These are phyloP conservation scores for Aspergillus sojae DNA, from an alignment of 2,329 filamentous ascomycete species.

Conservation along the genomic window DNA sequence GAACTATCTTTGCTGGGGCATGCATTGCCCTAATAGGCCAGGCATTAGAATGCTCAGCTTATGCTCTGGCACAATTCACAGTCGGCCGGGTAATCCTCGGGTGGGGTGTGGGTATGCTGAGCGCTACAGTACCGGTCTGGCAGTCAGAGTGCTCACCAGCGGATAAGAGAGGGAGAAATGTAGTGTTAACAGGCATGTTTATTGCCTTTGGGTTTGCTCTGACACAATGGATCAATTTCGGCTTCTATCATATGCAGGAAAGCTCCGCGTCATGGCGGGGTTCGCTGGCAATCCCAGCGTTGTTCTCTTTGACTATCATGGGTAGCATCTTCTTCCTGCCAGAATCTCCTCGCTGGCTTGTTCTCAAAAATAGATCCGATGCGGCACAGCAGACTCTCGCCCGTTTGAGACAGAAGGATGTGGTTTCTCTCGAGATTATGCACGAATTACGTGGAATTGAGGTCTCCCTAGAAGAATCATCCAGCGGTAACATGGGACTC, in stretches of 20 bases:
- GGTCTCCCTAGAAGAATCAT: slow-evolving; percentile 44
- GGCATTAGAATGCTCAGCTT: slow-evolving; percentile 49
- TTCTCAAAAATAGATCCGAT: slow-evolving; percentile 26
- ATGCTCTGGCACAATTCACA: slow-evolving; percentile 50
- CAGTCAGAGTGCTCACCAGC: slow-evolving; percentile 31
- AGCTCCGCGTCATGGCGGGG: slow-evolving; percentile 41
- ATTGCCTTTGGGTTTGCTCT: slow-evolving; percentile 47
- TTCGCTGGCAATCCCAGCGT: slow-evolving; percentile 38
- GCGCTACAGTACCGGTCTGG: slow-evolving; percentile 50
- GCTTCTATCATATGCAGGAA: slow-evolving; percentile 32
- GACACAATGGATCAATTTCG: slow-evolving; percentile 51
- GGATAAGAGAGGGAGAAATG: slow-evolving; percentile 23
- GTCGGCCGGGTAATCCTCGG: slow-evolving; percentile 50
- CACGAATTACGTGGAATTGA: slow-evolving; percentile 53
- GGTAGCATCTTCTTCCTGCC: slow-evolving; percentile 34
- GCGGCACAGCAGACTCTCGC: slow-evolving; percentile 26
- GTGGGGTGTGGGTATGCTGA: slow-evolving; percentile 47
- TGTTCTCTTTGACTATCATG: slow-evolving; percentile 33
- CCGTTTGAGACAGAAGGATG: slow-evolving; percentile 14
- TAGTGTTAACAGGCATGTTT: slow-evolving; percentile 42
- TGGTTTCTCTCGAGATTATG: slow-evolving; percentile 41
- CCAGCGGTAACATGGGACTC: slow-evolving; percentile 47
- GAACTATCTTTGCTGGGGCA: slow-evolving; percentile 47
- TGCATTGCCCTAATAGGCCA: slow-evolving; percentile 47
- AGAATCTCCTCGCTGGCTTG: slow-evolving; percentile 41